Percentiles rank a stretch among this genome's conserved stretches.
phyloP scores from a whole-genome alignment of 768 basidiomycete species.

The Collybia sordida region DNA sequence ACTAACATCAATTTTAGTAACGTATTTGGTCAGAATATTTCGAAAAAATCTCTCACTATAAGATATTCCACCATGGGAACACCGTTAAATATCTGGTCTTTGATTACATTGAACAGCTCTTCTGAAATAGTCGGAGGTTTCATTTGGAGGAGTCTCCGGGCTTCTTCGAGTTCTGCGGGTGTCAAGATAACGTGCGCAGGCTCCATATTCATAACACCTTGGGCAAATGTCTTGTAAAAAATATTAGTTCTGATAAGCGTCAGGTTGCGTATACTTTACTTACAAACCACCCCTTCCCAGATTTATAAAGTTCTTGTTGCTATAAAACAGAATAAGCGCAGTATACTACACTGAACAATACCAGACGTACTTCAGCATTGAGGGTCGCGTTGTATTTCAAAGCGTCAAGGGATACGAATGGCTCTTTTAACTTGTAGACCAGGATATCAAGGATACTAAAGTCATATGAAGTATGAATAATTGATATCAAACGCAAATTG shows the following conservation, averaged over 20 bases:
- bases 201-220: conserved; percentile 25
- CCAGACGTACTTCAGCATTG: conserved; percentile 20
- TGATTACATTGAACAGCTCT: conserved; percentile 26
- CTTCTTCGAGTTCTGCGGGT: conserved; percentile 18
- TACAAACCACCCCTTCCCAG: conserved; percentile 28
- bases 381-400: conserved; percentile 25
- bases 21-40: background rate
- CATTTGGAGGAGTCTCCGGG: conserved; percentile 16
- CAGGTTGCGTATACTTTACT: conserved; percentile 5
- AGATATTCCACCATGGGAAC: conserved; percentile 30
- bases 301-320: conserved; percentile 26
- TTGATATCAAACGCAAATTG: too few species aligned
- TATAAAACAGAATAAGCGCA: conserved; percentile 3
- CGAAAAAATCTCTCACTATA: conserved; percentile 18
- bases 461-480: too few species aligned
- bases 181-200: conserved; percentile 26
- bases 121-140: conserved; percentile 28
- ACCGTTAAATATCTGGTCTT: conserved; percentile 21
- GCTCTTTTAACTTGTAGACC: conserved; percentile 28
- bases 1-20: conserved; percentile 14
- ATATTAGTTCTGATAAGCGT: background rate
- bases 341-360: background rate
- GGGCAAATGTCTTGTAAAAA: conserved; percentile 25
- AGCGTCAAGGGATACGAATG: conserved; percentile 28
- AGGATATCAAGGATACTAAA: conserved; percentile 25